These are phyloP conservation scores for Dendrobium officinale DNA, from an alignment of 106 monocot genomes.

Conservation along the genomic window DNA sequence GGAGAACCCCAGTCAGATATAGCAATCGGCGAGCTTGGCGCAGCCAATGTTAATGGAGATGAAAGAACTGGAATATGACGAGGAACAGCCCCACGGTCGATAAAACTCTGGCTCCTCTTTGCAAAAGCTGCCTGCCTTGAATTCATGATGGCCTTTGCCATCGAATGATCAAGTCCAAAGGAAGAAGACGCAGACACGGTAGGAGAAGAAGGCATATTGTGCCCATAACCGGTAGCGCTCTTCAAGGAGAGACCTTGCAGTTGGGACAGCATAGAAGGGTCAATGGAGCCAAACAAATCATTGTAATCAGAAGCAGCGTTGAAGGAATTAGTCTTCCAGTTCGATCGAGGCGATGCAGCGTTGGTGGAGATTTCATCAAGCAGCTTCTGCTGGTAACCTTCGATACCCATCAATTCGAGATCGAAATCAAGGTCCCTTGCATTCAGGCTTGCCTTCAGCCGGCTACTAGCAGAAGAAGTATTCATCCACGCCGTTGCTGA, in stretches of 20 bases:
- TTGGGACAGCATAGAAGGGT: constrained; percentile 17
- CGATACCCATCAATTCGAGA: constrained; percentile 41
- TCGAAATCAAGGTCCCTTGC: constrained; percentile 52
- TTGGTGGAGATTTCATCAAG: constrained; percentile 42
- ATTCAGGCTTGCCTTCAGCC: constrained; percentile 54
- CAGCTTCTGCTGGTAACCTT: constrained; percentile 46
- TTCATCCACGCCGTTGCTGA: constrained; percentile 22
- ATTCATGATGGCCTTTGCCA: constrained; percentile 44
- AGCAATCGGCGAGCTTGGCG: neutral
- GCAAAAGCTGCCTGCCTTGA: constrained; percentile 38
- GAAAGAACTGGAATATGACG: constrained; percentile 12
- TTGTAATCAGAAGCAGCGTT: neutral
- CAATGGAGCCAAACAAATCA: neutral
- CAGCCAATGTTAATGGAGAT: neutral
- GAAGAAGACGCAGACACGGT: constrained; percentile 14
- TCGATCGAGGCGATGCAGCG: constrained; percentile 24
- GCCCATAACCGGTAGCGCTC: constrained; percentile 6
- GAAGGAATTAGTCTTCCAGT: constrained; percentile 21
- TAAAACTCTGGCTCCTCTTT: constrained; percentile 61
- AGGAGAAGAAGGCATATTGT: constrained; percentile 16
- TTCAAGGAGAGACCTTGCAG: constrained; percentile 27
- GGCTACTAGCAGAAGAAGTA: constrained; percentile 19
- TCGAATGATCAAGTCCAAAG: constrained; percentile 35
- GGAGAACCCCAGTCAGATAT: constrained; percentile 33
- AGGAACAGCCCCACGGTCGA: constrained; percentile 28